phyloP scores from a whole-genome alignment of 106 monocot species.

The Platanthera guangdongensis region DNA sequence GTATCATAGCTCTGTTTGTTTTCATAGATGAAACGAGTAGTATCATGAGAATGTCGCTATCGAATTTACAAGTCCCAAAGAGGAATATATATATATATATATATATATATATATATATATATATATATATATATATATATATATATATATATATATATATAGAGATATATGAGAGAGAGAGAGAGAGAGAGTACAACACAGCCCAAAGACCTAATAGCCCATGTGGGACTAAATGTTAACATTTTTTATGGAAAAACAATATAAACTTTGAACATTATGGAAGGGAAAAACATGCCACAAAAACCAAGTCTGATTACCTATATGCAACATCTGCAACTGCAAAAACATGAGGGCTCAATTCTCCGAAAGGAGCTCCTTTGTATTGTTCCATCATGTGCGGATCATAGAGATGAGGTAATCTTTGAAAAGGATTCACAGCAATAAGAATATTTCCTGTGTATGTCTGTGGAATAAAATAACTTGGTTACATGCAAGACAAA shows the following conservation, averaged over 20 bases:
- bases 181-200: too few species aligned
- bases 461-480: slow-evolving; percentile 29
- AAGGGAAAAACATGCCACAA: background rate
- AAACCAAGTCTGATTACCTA: slow-evolving; percentile 24
- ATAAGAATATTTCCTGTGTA: slow-evolving; percentile 71
- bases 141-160: too few species aligned
- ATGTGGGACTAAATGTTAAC: too few species aligned
- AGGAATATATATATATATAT: too few species aligned
- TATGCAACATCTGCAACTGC: slow-evolving; percentile 74
- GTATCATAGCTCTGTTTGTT: slow-evolving; percentile 55
- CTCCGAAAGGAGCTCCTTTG: slow-evolving; percentile 59
- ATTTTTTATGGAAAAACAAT: background rate
- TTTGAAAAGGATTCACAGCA: slow-evolving; percentile 76
- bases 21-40: background rate
- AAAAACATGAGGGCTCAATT: slow-evolving; percentile 70
- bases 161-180: too few species aligned
- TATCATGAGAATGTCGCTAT: too few species aligned
- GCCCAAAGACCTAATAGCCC: too few species aligned
- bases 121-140: too few species aligned
- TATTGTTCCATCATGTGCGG: slow-evolving; percentile 64
- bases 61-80: too few species aligned
- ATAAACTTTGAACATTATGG: background rate
- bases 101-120: too few species aligned
- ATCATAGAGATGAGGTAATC: slow-evolving; percentile 55
- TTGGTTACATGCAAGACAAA: background rate